Evolutionary conservation across 148 eudicot genomes (phyloP).

Genomic region (Selenicereus undatus): DNA sequence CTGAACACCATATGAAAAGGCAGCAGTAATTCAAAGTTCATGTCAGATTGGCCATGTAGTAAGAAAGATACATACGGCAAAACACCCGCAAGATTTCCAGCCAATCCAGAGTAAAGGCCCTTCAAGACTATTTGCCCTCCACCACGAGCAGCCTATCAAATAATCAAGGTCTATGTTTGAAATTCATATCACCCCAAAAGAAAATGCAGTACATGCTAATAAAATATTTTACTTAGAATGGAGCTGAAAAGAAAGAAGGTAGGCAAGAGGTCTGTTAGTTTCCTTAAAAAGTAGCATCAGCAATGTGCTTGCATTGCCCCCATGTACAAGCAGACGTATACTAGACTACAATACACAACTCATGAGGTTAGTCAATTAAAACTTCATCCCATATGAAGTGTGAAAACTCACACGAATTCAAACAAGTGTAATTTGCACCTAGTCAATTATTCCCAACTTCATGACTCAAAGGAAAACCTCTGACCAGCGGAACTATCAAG

Average conservation of each 20-base stretch:
- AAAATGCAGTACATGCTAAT: not conserved
- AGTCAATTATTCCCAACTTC: not conserved
- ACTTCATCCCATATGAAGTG: not conserved
- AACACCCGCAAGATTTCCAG: slow-evolving; percentile 93
- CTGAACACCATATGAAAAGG: not conserved
- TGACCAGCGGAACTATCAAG: not conserved
- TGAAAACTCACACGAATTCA: not conserved
- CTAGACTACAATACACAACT: not conserved
- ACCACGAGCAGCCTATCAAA: slow-evolving; percentile 78
- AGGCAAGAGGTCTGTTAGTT: not conserved
- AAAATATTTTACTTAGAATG: not conserved
- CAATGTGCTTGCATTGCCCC: not conserved
- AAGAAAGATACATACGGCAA: slow-evolving; percentile 65
- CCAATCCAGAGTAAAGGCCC: slow-evolving; percentile 95
- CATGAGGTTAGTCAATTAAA: not conserved
- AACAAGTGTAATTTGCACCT: not conserved
- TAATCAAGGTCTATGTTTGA: slow-evolving; percentile 6
- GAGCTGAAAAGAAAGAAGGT: not conserved
- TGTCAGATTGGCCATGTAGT: not conserved
- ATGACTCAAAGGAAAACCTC: not conserved
- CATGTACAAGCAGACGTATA: not conserved
- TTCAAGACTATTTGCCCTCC: slow-evolving; percentile 76
- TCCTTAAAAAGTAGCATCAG: not conserved
- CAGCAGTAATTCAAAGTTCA: not conserved
- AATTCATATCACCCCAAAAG: slow-evolving; percentile 4